phyloP scores from a whole-genome alignment of 768 basidiomycete species.

The Coprinellus micaceus region DNA sequence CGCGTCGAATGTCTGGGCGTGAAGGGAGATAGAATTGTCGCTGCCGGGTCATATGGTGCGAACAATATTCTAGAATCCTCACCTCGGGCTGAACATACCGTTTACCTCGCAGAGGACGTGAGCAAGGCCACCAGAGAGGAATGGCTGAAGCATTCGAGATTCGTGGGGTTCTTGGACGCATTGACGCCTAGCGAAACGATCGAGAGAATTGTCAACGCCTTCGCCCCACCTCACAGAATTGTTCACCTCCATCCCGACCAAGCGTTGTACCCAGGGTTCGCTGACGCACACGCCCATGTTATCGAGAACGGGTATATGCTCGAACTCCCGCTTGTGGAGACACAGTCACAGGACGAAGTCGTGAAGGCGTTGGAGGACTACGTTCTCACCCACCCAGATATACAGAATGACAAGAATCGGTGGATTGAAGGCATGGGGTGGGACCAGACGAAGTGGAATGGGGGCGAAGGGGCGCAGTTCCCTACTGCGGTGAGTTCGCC shows the following conservation, averaged over 20 bases:
- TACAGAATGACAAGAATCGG: constrained; percentile 44
- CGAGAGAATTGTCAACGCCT: background rate
- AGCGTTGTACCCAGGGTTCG: background rate
- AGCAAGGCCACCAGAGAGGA: background rate
- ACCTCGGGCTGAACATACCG: background rate
- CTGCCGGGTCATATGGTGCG: background rate
- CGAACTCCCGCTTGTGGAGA: constrained; percentile 58
- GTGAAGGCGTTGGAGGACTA: constrained; percentile 57
- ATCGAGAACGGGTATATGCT: constrained; percentile 69
- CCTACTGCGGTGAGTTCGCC: constrained; percentile 59
- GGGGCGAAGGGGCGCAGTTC: constrained; percentile 43
- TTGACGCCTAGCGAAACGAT: no score
- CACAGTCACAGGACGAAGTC: constrained; percentile 60
- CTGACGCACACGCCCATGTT: constrained; percentile 83
- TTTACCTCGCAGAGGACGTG: background rate
- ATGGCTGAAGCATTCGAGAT: background rate
- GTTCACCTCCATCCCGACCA: background rate
- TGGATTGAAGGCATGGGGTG: constrained; percentile 92
- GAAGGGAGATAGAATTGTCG: background rate
- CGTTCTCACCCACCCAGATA: constrained; percentile 54
- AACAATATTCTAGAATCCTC: background rate
- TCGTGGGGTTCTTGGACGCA: background rate
- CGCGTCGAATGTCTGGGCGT: background rate
- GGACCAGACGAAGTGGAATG: constrained; percentile 82
- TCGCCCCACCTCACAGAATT: background rate